Evolutionary conservation across 805 yeast genomes (phyloP).

Genomic region (Limtongozyma cylindracea): DNA sequence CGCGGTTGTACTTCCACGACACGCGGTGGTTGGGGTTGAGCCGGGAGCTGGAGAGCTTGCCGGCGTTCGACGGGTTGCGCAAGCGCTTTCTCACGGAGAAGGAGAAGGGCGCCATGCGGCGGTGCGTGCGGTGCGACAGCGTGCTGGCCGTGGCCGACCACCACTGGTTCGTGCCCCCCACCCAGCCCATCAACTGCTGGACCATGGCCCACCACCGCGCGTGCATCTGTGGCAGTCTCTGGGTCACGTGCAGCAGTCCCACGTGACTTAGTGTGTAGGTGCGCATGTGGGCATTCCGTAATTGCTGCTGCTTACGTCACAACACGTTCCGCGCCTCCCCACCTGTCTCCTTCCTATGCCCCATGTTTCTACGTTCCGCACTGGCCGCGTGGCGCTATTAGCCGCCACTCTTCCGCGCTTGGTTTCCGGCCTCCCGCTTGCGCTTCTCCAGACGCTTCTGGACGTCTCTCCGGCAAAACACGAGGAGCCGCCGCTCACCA

Average conservation of each 20-base stretch:
- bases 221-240: constrained; percentile 59
- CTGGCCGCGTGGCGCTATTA: no score
- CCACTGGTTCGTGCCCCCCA: constrained; percentile 11
- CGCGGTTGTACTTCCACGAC: constrained; percentile 35
- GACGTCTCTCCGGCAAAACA: no score
- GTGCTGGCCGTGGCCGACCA: constrained; percentile 14
- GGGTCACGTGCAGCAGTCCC: constrained; percentile 36
- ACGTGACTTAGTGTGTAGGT: no score
- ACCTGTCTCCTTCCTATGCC: no score
- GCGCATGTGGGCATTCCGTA: no score
- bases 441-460: no score
- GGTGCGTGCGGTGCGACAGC: constrained; percentile 16
- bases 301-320: no score
- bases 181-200: constrained; percentile 16
- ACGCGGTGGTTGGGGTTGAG: constrained; percentile 22
- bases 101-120: constrained; percentile 4
- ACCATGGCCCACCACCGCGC: constrained; percentile 44
- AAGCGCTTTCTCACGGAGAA: background rate
- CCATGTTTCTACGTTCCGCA: no score
- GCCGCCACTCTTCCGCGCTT: no score
- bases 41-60: background rate
- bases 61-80: background rate
- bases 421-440: no score
- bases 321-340: no score
- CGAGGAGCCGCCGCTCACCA: no score